Base-by-base conservation (phyloP, 495 filamentous ascomycete genomes). In the Durotheca rogersii region DNA sequence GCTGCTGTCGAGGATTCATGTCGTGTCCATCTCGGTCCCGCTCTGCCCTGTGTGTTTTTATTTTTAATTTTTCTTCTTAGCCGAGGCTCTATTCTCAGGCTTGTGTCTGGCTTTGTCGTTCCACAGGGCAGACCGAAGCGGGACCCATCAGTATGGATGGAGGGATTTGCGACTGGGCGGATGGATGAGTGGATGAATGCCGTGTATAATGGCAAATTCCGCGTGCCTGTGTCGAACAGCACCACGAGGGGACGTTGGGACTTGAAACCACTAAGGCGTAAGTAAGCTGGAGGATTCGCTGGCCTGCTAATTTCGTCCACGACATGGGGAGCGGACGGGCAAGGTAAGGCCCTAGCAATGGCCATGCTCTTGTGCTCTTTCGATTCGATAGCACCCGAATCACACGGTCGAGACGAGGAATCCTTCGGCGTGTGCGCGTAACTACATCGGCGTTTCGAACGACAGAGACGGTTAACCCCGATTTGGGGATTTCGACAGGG, bases 61-160 rank as follows among this genome's bases (percentile, higher is more conserved):
- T 53, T 53, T 46, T 46, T n/a, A n/a, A n/a, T 27, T 27, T n/a
- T 27, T 53, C 46, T 53, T 53, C 41, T 46, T 43, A 51, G 48
- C 17, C 11, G 17, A 12, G 18, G 23, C 23, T n/a, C n/a, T n/a
- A n/a, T n/a, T n/a, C n/a, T n/a, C n/a, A n/a, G n/a, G n/a, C n/a
- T n/a, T 27, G 23, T 9, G 23, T 27, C 4, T 4, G 23, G n/a
- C 1, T 20, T 1, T 6, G 23, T 10, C 17, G 12, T n/a, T 40
- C 27, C 17, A 19, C 30, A 10, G 2, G 20, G 19, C 16, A 7
- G 16, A 34, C 49, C 18, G 18, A 25, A 27, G 33, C 34, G 34
- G 34, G n/a, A 52, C 10, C 41, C 4, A 14, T 40, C 17, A 40
- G 34, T 32, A 25, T 27, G 15, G 20, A 4, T 9, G 23, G 4